These are phyloP conservation scores for Ceratocystis destructans DNA, from an alignment of 2,329 filamentous ascomycete genomes.

Conservation along the genomic window DNA sequence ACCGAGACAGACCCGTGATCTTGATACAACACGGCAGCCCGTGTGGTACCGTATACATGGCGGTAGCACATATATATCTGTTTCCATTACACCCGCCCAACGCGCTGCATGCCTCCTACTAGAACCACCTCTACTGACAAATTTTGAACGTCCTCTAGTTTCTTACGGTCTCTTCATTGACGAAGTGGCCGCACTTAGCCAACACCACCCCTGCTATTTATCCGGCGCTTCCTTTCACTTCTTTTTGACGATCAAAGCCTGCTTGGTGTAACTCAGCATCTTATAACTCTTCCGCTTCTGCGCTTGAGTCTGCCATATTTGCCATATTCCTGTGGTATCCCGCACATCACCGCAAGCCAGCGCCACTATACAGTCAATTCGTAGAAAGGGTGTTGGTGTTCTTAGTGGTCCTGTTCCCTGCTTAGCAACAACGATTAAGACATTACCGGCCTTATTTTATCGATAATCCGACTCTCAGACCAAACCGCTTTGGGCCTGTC, in stretches of 20 bases:
- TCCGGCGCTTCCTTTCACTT: neutral
- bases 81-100: neutral
- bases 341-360: neutral
- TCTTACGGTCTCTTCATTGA: neutral
- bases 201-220: neutral
- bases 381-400: slow-evolving; percentile 2
- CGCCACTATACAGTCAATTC: neutral
- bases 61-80: neutral
- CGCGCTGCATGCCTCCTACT: neutral
- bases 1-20: too few relatives aligned
- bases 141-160: neutral
- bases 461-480: slow-evolving; percentile 1
- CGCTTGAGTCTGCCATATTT: neutral
- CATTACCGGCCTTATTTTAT: slow-evolving; percentile 8
- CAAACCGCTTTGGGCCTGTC: slow-evolving; percentile 2
- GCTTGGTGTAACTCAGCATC: neutral
- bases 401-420: neutral
- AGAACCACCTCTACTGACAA: neutral
- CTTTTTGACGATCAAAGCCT: neutral
- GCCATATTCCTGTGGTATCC: neutral
- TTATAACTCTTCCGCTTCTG: neutral
- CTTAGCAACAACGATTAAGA: slow-evolving; percentile 5
- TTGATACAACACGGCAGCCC: too few relatives aligned
- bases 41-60: neutral
- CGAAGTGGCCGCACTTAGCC: neutral